A percentile compares a stretch with the other conserved stretches of the same genome.
These are phyloP conservation scores for Solanum hybrid DNA, from an alignment of 305 asterid species.

Conservation along the genomic window DNA sequence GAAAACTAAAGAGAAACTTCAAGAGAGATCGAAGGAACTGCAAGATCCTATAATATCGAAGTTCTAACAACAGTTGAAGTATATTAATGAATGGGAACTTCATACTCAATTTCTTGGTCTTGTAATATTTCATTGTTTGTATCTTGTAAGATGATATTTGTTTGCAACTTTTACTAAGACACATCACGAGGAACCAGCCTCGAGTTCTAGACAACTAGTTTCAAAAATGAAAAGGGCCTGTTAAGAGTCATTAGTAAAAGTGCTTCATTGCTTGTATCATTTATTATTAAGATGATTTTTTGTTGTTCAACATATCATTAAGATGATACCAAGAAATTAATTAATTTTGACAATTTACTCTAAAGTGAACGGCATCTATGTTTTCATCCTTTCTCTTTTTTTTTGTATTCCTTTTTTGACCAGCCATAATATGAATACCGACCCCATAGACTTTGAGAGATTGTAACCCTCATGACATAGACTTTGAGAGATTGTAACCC, in stretches of 20 bases:
- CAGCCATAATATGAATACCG: background rate
- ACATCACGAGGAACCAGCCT: background rate
- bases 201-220: no score
- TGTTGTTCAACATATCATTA: background rate
- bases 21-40: conserved; percentile 19
- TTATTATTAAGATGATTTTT: background rate
- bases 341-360: background rate
- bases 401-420: background rate
- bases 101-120: background rate
- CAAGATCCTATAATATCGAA: background rate
- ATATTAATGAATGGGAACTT: background rate
- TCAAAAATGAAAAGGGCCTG: background rate
- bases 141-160: background rate
- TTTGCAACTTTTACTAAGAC: background rate
- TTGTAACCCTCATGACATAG: background rate
- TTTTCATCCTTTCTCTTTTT: background rate
- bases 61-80: background rate
- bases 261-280: background rate
- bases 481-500: background rate
- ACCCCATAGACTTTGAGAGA: background rate
- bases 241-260: background rate
- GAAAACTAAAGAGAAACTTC: conserved; percentile 47
- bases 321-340: background rate
- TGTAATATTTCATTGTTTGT: background rate
- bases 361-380: background rate